Evolutionary conservation across 1,284 basidiomycete genomes (phyloP), one percentile per base, ranked within the genome.

Genomic region (Uromyces viciae-fabae): DNA sequence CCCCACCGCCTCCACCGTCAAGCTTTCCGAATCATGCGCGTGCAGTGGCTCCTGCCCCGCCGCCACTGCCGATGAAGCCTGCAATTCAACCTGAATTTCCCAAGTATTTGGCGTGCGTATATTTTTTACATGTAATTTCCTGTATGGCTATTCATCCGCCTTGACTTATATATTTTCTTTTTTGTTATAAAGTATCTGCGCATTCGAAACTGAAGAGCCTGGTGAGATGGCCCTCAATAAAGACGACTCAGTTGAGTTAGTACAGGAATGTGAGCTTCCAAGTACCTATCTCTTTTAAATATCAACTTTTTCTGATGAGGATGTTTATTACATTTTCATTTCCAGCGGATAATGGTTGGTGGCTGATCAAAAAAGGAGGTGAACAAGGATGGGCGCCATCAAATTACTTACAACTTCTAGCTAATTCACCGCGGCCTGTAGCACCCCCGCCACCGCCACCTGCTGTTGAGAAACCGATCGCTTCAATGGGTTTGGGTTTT

Each of bases 301-400:
- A 62, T 25, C 3, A 74, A 49, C 31, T 71, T 36, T 0, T 22
- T 86, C 49, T 64, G 54, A 66, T 49, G 43, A 14, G 56, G 33
- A 46, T n/a, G 31, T 75, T 56, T n/a, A 42, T 28, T 40, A 77
- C n/a, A 25, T 42, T 82, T 25, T 78, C 22, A n/a, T 69, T 46
- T 38, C 42, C 28, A 81, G 78, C 71, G 56, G 66, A 75, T 14
- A 82, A 82, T 36, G 88, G 89, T 1, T 99, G 96, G 96, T 98
- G 96, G 95, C 89, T 98, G 60, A 92, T 98, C 73, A 94, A 92
- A 88, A 95, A 94, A 87, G 90, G 89, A 79, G 90, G 90, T 0
- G 87, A 88, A 31, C 94, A 98, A 86, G 96, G 94, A 19, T 99
- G 95, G 95, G 93, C 95, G 22, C 96, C 96, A 1, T 92, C 92